Conservation (phyloP, 371 early-diverging fungal genomes). For the Coemansia sp. region DNA sequence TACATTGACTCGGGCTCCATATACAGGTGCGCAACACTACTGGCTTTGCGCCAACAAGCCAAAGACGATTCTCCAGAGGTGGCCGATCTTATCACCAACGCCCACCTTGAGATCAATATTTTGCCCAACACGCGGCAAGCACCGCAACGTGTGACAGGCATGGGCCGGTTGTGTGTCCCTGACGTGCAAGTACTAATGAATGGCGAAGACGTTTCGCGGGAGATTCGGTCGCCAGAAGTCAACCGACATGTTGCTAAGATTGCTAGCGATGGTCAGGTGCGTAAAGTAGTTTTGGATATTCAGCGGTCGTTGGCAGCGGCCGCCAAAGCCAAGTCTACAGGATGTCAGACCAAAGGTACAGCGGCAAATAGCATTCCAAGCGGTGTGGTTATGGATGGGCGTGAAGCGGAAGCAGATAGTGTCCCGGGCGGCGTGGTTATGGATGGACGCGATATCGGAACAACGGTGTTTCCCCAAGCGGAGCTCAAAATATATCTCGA, state of each 20-base stretch:
- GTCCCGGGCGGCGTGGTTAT: slow-evolving; percentile 64
- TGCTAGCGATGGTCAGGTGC: slow-evolving; percentile 67
- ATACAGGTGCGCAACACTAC: slow-evolving; percentile 50
- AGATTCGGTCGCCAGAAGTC: slow-evolving; percentile 67
- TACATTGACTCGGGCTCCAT: slow-evolving; percentile 80
- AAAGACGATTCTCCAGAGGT: neutral
- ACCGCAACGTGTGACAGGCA: slow-evolving; percentile 2
- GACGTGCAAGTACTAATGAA: slow-evolving; percentile 54
- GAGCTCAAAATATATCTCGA: slow-evolving; percentile 86
- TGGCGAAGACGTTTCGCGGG: slow-evolving; percentile 64
- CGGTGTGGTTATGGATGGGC: neutral
- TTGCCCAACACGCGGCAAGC: slow-evolving; percentile 42
- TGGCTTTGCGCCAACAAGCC: slow-evolving; percentile 57
- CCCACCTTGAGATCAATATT: slow-evolving; percentile 27
- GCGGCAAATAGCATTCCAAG: slow-evolving; percentile 5
- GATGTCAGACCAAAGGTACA: neutral
- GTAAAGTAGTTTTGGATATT: slow-evolving; percentile 63
- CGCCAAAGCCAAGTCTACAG: slow-evolving; percentile 44
- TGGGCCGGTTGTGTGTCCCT: slow-evolving; percentile 38
- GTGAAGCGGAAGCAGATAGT: neutral
- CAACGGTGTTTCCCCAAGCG: slow-evolving; percentile 84
- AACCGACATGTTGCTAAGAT: slow-evolving; percentile 67
- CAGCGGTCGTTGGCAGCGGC: slow-evolving; percentile 57
- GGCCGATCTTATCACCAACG: slow-evolving; percentile 37
- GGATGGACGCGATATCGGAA: slow-evolving; percentile 96